Evolutionary conservation across 768 basidiomycete genomes (phyloP).

Genomic region (Daedaleopsis sinensis): DNA sequence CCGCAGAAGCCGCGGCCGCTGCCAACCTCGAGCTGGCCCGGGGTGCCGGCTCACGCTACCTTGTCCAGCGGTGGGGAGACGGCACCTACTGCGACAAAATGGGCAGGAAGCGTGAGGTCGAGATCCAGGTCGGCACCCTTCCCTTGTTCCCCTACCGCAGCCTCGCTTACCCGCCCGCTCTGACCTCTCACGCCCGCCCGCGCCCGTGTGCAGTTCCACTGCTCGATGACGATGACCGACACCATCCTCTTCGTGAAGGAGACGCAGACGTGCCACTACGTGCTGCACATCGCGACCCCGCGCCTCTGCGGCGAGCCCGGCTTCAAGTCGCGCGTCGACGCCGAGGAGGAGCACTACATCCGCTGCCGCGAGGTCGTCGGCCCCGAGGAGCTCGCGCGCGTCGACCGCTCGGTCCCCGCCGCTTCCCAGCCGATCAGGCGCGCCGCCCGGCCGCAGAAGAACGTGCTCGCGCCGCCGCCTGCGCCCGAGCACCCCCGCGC

Average conservation of each 20-base stretch:
- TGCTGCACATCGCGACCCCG: constrained; percentile 93
- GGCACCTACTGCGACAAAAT: constrained; percentile 96
- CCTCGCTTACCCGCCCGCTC: background rate
- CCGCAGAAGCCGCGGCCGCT: constrained; percentile 64
- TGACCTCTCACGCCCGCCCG: constrained; percentile 13
- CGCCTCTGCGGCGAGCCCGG: constrained; percentile 92
- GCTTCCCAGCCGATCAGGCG: constrained; percentile 59
- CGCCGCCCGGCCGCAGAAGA: constrained; percentile 49
- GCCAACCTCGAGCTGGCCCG: constrained; percentile 78
- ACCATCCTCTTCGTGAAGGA: constrained; percentile 91
- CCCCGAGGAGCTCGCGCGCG: constrained; percentile 25
- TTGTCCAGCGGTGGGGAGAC: constrained; percentile 89
- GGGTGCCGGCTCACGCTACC: constrained; percentile 84
- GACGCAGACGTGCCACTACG: constrained; percentile 91
- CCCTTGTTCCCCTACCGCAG: constrained; percentile 9
- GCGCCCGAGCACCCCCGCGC: constrained; percentile 2
- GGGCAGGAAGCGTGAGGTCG: constrained; percentile 82
- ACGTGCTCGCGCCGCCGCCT: constrained; percentile 45
- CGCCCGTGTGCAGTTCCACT: constrained; percentile 72
- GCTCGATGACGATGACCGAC: constrained; percentile 93
- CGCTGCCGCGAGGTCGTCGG: constrained; percentile 78
- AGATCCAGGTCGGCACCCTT: constrained; percentile 80
- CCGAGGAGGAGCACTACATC: constrained; percentile 67
- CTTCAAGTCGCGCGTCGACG: constrained; percentile 77
- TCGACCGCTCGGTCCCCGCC: constrained; percentile 43